These are phyloP conservation scores for Blastocystis sp. DNA, from an alignment of 352 stramenopile genomes.

Conservation along the genomic window DNA sequence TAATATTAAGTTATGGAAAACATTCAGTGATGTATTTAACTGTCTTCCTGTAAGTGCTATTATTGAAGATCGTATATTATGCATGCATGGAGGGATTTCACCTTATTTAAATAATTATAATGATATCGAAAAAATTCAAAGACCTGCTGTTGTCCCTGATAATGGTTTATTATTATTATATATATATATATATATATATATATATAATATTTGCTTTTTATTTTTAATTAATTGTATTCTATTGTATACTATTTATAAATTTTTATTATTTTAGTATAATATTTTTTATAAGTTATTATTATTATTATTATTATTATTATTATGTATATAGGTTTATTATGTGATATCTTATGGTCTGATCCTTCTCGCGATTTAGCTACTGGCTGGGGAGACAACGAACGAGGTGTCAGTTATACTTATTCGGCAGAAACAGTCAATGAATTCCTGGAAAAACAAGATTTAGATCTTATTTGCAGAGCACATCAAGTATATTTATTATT, in stretches of 20 bases:
- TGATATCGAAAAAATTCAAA: slow-evolving; percentile 71
- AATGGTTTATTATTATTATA: slow-evolving; percentile 9
- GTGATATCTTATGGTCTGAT: slow-evolving; percentile 63
- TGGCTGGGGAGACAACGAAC: slow-evolving; percentile 81
- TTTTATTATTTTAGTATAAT: too few relatives aligned
- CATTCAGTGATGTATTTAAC: slow-evolving; percentile 92
- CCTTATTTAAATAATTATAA: slow-evolving; percentile 85
- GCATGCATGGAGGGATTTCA: slow-evolving; percentile 72
- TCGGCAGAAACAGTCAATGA: slow-evolving; percentile 81
- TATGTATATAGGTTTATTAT: too few relatives aligned
- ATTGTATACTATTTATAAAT: slow-evolving; percentile 43
- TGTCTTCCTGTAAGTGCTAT: slow-evolving; percentile 82
- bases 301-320: too few relatives aligned
- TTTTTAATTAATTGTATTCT: too few relatives aligned
- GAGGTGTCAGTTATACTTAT: slow-evolving; percentile 94
- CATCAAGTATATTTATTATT: too few relatives aligned
- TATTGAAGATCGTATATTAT: slow-evolving; percentile 92
- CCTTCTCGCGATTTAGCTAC: slow-evolving; percentile 56
- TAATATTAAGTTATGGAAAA: slow-evolving; percentile 69
- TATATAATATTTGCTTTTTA: too few relatives aligned
- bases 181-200: too few relatives aligned
- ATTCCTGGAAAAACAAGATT: slow-evolving; percentile 81
- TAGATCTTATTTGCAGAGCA: slow-evolving; percentile 86
- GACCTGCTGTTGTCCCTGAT: slow-evolving; percentile 60
- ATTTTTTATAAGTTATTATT: too few relatives aligned